Evolutionary conservation across 1,284 basidiomycete species (phyloP).

Genomic region (Cutaneotrichosporon curvatum): DNA sequence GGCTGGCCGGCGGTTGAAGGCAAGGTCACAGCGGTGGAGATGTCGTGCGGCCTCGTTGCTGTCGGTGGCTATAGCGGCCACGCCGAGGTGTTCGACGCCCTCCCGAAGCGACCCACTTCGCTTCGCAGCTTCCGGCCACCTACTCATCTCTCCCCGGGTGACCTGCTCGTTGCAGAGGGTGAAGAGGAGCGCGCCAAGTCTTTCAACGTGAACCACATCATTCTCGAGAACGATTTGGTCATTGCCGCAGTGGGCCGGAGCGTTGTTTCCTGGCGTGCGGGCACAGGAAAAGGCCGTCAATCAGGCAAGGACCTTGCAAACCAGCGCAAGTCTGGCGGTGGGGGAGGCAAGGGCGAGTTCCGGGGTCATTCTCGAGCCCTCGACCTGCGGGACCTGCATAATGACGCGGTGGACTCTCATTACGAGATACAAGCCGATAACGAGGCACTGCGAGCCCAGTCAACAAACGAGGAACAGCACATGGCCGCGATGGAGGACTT

Average conservation of each 20-base stretch:
- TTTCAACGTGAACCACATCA: constrained; percentile 40
- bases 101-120: constrained; percentile 23
- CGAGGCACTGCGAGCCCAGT: constrained; percentile 12
- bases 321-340: constrained; percentile 20
- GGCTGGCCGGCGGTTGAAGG: constrained; percentile 29
- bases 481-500: constrained; percentile 27
- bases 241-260: constrained; percentile 38
- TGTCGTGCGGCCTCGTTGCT: constrained; percentile 35
- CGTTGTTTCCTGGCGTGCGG: constrained; percentile 42
- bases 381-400: constrained; percentile 31
- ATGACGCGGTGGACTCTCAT: constrained; percentile 27
- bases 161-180: constrained; percentile 25
- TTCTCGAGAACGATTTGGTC: constrained; percentile 42
- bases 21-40: constrained; percentile 36
- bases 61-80: constrained; percentile 37
- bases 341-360: constrained; percentile 20
- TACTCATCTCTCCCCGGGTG: constrained; percentile 28
- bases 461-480: constrained; percentile 19
- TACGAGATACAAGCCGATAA: constrained; percentile 25
- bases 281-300: constrained; percentile 33
- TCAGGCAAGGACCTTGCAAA: constrained; percentile 21
- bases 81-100: constrained; percentile 40
- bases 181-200: constrained; percentile 26
- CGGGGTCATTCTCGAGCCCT: constrained; percentile 20
- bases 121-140: constrained; percentile 35